phyloP scores from a whole-genome alignment of 169 alveolate genomes.

The Cryptosporidium ubiquitum region DNA sequence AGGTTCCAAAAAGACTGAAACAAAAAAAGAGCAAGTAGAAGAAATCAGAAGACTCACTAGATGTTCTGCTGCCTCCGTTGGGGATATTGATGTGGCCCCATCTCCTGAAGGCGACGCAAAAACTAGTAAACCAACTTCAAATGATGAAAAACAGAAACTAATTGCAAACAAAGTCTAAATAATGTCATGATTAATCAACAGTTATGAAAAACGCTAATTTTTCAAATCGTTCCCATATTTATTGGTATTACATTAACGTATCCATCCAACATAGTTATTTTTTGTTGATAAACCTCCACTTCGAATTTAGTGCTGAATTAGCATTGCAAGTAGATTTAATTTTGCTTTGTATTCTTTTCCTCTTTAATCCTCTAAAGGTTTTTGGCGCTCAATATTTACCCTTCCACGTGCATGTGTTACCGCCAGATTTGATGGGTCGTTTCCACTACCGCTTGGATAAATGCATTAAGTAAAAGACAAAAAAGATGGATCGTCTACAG shows the following conservation, averaged over 20 bases:
- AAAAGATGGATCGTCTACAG: background rate
- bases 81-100: constrained; percentile 40
- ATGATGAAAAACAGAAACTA: constrained; percentile 38
- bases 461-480: background rate
- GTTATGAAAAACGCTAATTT: background rate
- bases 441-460: background rate
- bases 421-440: background rate
- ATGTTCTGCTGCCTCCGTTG: constrained; percentile 70
- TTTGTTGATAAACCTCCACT: background rate
- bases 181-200: background rate
- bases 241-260: background rate
- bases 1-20: constrained; percentile 19
- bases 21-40: constrained; percentile 42
- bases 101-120: background rate
- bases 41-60: constrained; percentile 64
- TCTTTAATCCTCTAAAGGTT: background rate
- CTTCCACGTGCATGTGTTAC: background rate
- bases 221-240: background rate
- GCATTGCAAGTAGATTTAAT: constrained; percentile 2
- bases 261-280: background rate
- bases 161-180: background rate
- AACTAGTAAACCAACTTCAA: background rate
- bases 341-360: background rate
- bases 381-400: background rate
- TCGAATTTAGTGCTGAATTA: constrained; percentile 5